Evolutionary conservation across 148 eudicot species (phyloP).

Genomic region (Rhododendron mucronatum): DNA sequence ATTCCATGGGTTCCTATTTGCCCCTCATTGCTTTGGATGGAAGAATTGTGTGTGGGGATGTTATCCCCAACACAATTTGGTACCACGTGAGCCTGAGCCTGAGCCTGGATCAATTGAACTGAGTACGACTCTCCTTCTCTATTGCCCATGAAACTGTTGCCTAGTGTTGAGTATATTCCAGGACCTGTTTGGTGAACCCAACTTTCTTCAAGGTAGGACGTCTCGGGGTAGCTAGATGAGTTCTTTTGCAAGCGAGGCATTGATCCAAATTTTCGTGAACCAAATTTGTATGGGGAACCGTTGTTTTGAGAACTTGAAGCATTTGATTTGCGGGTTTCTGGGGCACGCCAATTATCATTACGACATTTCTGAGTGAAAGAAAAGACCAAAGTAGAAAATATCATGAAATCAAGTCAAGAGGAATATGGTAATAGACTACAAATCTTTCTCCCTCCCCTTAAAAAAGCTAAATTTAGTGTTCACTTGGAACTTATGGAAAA

Average conservation of each 20-base stretch:
- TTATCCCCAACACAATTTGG: background rate
- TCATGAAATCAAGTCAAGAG: background rate
- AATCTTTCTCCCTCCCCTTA: background rate
- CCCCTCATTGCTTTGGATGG: background rate
- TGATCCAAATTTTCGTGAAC: conserved; percentile 6
- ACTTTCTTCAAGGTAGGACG: background rate
- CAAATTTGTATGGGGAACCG: background rate
- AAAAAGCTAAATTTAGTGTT: background rate
- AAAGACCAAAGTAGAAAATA: background rate
- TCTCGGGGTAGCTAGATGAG: background rate
- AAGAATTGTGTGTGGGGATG: background rate
- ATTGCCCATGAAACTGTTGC: background rate
- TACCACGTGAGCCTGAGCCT: background rate
- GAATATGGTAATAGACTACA: background rate
- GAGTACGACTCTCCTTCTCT: background rate
- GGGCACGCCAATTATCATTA: conserved; percentile 13
- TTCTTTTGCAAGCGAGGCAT: conserved; percentile 5
- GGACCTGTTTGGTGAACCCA: background rate
- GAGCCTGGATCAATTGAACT: background rate
- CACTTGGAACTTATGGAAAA: too few species aligned
- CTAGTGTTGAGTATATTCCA: background rate
- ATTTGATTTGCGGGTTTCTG: background rate
- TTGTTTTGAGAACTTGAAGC: background rate
- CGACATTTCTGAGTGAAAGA: conserved; percentile 10
- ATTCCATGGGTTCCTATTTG: background rate